Evolutionary conservation across 2,329 filamentous ascomycete species (phyloP).

Genomic region (Aureobasidium sp.): DNA sequence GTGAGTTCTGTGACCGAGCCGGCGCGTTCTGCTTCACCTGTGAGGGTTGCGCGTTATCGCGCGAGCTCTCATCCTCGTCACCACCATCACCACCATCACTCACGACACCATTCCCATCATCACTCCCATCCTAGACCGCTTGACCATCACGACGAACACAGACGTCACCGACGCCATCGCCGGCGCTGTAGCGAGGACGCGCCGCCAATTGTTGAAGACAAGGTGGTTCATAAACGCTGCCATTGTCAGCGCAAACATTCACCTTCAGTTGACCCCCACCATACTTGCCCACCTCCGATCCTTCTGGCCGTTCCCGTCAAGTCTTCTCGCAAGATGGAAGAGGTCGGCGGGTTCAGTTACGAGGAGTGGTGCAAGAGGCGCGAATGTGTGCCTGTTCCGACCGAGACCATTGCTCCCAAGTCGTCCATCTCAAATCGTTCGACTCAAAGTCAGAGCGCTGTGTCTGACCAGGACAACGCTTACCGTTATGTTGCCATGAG

Average conservation of each 20-base stretch:
- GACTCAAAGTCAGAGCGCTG: background rate
- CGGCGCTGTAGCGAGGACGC: background rate
- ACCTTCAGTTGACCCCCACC: background rate
- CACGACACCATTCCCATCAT: background rate
- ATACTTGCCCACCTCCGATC: background rate
- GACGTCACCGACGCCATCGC: background rate
- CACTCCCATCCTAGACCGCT: background rate
- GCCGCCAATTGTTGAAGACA: background rate
- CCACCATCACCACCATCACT: background rate
- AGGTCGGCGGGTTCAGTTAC: slow-evolving; percentile 10
- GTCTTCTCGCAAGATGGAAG: slow-evolving; percentile 1
- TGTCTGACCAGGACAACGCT: slow-evolving; percentile 8
- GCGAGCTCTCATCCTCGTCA: background rate
- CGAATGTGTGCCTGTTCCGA: background rate
- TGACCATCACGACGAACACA: background rate
- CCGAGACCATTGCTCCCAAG: slow-evolving; percentile 10
- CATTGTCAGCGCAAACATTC: background rate
- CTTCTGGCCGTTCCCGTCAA: background rate
- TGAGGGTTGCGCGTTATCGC: background rate
- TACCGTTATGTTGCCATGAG: slow-evolving; percentile 17
- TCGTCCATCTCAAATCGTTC: slow-evolving; percentile 3
- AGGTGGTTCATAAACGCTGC: background rate
- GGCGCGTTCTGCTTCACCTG: background rate
- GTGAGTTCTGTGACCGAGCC: background rate
- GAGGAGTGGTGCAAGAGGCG: slow-evolving; percentile 13